phyloP scores from a whole-genome alignment of 2,329 filamentous ascomycete genomes.

The Helicocarpus griseus region DNA sequence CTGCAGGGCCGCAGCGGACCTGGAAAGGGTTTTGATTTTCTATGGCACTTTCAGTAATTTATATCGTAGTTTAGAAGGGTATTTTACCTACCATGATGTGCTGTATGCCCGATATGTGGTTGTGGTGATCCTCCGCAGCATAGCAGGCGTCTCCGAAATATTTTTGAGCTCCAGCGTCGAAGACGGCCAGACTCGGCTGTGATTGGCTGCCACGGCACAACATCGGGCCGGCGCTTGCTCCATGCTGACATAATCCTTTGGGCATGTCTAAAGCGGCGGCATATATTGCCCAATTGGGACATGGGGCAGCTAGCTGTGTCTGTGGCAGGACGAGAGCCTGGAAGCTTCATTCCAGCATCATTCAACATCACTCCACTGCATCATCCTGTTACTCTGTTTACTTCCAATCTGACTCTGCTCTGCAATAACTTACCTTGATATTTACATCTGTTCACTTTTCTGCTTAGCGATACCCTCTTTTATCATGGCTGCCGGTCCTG shows the following conservation, averaged over 20 bases:
- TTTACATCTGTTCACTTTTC: slow-evolving; percentile 3
- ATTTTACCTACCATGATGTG: slow-evolving; percentile 12
- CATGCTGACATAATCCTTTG: not conserved
- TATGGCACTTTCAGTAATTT: slow-evolving; percentile 4
- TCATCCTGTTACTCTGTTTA: not conserved
- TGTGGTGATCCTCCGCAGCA: not conserved
- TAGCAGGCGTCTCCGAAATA: not conserved
- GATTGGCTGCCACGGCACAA: not conserved
- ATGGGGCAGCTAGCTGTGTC: not conserved
- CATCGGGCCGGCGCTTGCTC: not conserved
- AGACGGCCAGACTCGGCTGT: slow-evolving; percentile 8
- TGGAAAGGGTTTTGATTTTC: slow-evolving; percentile 49
- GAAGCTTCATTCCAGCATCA: not conserved
- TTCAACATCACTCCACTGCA: not conserved
- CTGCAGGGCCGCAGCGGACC: slow-evolving; percentile 38
- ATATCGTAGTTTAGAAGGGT: not conserved
- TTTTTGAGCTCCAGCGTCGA: not conserved
- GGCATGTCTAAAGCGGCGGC: not conserved
- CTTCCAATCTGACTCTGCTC: not conserved
- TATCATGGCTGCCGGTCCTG: slow-evolving; percentile 40
- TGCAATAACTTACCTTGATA: not conserved
- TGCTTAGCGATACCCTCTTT: slow-evolving; percentile 2
- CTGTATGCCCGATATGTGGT: slow-evolving; percentile 3
- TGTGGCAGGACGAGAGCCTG: not conserved
- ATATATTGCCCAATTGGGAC: not conserved